phyloP scores from a whole-genome alignment of 345 rosid genomes.

The Eucalyptus sp. region DNA sequence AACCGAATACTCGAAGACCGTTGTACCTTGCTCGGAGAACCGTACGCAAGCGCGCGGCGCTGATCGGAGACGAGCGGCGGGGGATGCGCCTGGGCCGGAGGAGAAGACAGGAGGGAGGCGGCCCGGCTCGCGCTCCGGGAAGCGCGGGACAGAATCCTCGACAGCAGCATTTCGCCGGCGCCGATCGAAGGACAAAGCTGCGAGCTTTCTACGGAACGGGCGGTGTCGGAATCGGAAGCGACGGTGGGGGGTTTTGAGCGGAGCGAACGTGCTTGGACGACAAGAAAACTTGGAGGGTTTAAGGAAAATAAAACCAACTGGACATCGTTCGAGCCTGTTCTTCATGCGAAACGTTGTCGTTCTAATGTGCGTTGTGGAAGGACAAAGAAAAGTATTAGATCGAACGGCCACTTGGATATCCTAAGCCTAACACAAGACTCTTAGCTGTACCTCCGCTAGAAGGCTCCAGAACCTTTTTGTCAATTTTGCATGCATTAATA shows the following conservation, averaged over 20 bases:
- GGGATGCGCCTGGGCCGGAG: slow-evolving; percentile 6
- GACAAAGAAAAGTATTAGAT: not conserved
- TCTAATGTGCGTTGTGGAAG: not conserved
- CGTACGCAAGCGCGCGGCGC: slow-evolving; percentile 20
- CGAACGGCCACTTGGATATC: not conserved
- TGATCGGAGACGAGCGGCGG: slow-evolving; percentile 11
- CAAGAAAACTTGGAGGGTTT: not conserved
- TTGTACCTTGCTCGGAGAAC: slow-evolving; percentile 22
- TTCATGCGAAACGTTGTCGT: not conserved
- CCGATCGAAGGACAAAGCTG: not conserved
- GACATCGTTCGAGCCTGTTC: not conserved
- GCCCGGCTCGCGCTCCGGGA: slow-evolving; percentile 34
- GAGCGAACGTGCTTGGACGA: not conserved
- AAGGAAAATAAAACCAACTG: not conserved
- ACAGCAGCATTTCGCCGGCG: slow-evolving; percentile 21
- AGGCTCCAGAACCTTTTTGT: not conserved
- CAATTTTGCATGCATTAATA: not conserved
- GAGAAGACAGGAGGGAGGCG: slow-evolving; percentile 22
- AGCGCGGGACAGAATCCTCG: slow-evolving; percentile 41
- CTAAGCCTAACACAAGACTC: accelerated
- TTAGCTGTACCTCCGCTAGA: not conserved
- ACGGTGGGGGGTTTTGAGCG: not conserved
- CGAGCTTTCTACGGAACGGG: not conserved
- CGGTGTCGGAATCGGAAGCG: not conserved
- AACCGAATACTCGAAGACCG: not conserved